These are phyloP conservation scores for Austropuccinia psidii DNA, from an alignment of 1,284 basidiomycete species.

Conservation along the genomic window DNA sequence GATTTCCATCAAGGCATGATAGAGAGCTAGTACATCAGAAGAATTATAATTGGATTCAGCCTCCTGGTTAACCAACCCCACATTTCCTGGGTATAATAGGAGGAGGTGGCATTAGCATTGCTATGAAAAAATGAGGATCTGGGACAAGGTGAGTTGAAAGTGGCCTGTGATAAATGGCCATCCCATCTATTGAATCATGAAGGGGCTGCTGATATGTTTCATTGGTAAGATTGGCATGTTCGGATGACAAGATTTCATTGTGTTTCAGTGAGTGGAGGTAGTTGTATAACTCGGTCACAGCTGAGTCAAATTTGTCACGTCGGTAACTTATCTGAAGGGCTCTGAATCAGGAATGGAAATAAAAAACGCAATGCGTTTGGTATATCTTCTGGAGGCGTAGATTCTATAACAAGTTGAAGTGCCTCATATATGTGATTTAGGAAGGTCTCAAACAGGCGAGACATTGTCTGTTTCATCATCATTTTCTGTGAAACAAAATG, in stretches of 20 bases:
- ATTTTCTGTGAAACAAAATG: conserved; percentile 37
- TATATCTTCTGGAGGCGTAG: conserved; percentile 62
- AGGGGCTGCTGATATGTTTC: conserved; percentile 76
- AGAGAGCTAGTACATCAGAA: conserved; percentile 24
- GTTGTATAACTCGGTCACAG: conserved; percentile 38
- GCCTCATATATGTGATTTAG: conserved; percentile 74
- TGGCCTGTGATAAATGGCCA: conserved; percentile 9
- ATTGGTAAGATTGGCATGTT: conserved; percentile 68
- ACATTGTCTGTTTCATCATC: conserved; percentile 41
- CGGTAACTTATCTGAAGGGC: conserved; percentile 62
- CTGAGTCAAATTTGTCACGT: conserved; percentile 45
- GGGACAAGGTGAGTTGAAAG: conserved; percentile 19
- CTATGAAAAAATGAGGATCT: conserved; percentile 23
- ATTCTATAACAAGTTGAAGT: conserved; percentile 63
- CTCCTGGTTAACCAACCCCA: neutral
- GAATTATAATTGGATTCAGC: neutral
- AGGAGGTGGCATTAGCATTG: conserved; percentile 12
- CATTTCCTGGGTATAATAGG: too few relatives aligned
- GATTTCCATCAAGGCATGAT: conserved; percentile 22
- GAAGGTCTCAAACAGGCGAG: conserved; percentile 72
- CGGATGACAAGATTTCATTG: conserved; percentile 54
- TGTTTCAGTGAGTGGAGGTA: conserved; percentile 55
- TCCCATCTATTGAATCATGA: conserved; percentile 51
- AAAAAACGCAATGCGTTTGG: conserved; percentile 49
- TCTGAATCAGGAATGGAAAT: conserved; percentile 43